phyloP scores from a whole-genome alignment of 1,139 yeast genomes.

The Saccharomyces hybrid region DNA sequence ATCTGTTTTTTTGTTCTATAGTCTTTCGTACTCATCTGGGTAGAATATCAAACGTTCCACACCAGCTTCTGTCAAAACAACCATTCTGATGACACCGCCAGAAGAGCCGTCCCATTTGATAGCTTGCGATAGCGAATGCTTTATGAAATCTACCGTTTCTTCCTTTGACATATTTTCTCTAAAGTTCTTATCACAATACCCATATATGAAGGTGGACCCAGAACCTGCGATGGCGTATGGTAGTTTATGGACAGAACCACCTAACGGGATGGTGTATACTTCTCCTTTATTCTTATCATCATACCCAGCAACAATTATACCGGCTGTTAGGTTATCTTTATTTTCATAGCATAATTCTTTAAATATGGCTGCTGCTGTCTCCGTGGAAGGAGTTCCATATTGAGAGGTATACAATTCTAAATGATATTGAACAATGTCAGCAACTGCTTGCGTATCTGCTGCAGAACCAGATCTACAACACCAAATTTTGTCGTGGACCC shows the following conservation, averaged over 20 bases:
- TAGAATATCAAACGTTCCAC: constrained; percentile 83
- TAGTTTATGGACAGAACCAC: constrained; percentile 91
- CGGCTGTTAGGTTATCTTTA: constrained; percentile 82
- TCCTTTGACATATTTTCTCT: constrained; percentile 72
- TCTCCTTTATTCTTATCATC: constrained; percentile 77
- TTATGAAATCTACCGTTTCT: constrained; percentile 73
- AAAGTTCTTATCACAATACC: constrained; percentile 87
- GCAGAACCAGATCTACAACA: constrained; percentile 97
- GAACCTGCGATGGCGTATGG: constrained; percentile 96
- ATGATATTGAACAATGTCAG: constrained; percentile 88
- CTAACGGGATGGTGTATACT: constrained; percentile 87
- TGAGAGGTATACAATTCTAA: constrained; percentile 65
- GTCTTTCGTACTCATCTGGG: constrained; percentile 60
- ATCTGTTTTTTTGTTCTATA: constrained; percentile 11
- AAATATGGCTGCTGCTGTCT: constrained; percentile 83
- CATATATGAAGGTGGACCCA: constrained; percentile 93
- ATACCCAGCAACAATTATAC: constrained; percentile 94
- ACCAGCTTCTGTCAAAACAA: constrained; percentile 71
- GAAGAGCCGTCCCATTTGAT: constrained; percentile 98
- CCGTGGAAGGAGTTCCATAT: constrained; percentile 60
- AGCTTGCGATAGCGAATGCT: constrained; percentile 78
- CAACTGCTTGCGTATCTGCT: constrained; percentile 96
- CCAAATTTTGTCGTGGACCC: constrained; percentile 91
- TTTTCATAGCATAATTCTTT: constrained; percentile 86
- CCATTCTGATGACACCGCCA: constrained; percentile 98